Base-by-base conservation (phyloP, 768 basidiomycete species). In the Phylloporus sp. region DNA sequence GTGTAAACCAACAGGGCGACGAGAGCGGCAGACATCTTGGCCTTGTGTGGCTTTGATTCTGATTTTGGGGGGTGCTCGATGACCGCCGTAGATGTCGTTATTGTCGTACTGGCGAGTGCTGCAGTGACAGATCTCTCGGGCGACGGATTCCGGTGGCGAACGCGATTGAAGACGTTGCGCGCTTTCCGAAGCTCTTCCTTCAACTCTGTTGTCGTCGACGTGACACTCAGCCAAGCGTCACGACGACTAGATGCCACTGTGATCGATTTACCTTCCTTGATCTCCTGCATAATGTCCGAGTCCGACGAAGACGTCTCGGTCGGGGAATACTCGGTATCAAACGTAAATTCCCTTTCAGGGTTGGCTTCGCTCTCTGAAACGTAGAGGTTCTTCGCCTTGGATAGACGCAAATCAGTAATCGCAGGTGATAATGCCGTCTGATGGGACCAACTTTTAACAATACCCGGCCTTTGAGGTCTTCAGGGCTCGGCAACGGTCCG, bases 1-100 rank as follows among this genome's bases (percentile, higher is more conserved):
- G 95, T 97, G 66, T 98, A 97, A 22, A 97, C 86, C 17, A 97
- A 76, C 10, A 97, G 75, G 2, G 78, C 71, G 1, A 81, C 79
- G 2, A 98, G 76, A 3, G 76, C 74, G 21, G 77, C 62, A 0
- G 93, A 93, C 82, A 91, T 92, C 57, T 80, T 82, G 20, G 69
- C 67, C 58, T 82, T 86, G 9, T 56, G 57, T 11, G 52, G 4
- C 21, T 46, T 59, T 3, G 58, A 32, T 14, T 58, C 52, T 14
- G 55, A 31, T 38, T 29, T 56, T n/a, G 34, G 11, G 3, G 37
- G 31, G 7, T 46, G 53, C 26, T 67, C 65, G 33, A 52, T 14
- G 21, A 52, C 40, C 6, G 53, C 54, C 2, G 45, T 38, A 5
- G 56, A 56, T 5, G 60, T 40, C 27, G 22, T 29, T n/a, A 34